Evolutionary conservation across 176 grass and related monocot genomes (phyloP).

Genomic region (Cocos nucifera): DNA sequence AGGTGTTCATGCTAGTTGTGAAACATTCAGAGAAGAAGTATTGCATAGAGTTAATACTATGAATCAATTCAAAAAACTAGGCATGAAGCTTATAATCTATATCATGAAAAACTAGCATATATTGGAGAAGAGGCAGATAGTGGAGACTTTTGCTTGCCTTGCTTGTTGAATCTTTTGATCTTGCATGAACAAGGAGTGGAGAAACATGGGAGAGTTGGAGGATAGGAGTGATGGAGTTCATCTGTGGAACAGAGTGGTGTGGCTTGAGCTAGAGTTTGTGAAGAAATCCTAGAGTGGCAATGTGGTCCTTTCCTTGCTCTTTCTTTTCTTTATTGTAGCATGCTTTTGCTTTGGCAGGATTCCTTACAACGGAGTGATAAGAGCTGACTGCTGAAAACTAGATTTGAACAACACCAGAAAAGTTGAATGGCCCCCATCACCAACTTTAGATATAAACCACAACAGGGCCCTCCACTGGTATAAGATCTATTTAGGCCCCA

Average conservation of each 20-base stretch:
- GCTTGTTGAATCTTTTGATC: conserved; percentile 39
- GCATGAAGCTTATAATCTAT: too few relatives aligned
- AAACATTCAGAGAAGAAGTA: too few relatives aligned
- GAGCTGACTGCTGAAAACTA: background rate
- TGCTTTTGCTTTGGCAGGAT: conserved; percentile 33
- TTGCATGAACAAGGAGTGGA: conserved; percentile 43
- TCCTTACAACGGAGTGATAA: background rate
- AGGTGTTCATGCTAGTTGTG: too few relatives aligned
- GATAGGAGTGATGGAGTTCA: background rate
- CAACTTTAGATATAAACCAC: too few relatives aligned
- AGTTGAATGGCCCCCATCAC: background rate
- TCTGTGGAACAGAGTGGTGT: conserved; percentile 11
- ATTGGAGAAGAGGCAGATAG: background rate
- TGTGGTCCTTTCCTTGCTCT: conserved; percentile 23
- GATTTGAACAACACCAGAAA: background rate
- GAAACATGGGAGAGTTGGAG: conserved; percentile 28
- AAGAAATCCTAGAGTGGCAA: conserved; percentile 16
- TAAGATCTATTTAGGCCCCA: background rate
- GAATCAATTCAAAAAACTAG: too few relatives aligned
- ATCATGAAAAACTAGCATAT: too few relatives aligned
- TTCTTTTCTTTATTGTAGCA: conserved; percentile 34
- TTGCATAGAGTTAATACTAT: too few relatives aligned
- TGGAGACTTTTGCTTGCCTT: conserved; percentile 15
- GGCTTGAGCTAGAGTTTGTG: conserved; percentile 21
- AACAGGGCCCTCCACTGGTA: background rate